Percentiles rank a stretch among this genome's conserved stretches.
These are phyloP conservation scores for Clonostachys rhizophaga DNA, from an alignment of 2,329 filamentous ascomycete genomes.

Conservation along the genomic window DNA sequence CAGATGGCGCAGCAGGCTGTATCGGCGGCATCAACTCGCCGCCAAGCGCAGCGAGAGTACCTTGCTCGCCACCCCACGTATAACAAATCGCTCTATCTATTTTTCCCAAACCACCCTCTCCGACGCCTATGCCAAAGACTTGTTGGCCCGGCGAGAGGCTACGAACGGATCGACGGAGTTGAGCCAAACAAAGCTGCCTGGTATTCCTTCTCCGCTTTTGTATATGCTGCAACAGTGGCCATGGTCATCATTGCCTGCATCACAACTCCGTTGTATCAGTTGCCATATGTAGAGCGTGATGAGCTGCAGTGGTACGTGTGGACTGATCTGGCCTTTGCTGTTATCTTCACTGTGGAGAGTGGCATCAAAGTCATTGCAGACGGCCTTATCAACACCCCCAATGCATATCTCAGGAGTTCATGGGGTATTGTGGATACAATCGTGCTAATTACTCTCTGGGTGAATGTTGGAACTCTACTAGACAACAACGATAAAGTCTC, in stretches of 20 bases:
- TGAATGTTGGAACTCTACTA: conserved; percentile 83
- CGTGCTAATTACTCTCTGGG: conserved; percentile 90
- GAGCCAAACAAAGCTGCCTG: conserved; percentile 85
- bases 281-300: conserved; percentile 69
- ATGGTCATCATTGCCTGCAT: conserved; percentile 98
- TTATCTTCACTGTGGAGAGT: conserved; percentile 82
- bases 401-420: conserved; percentile 92
- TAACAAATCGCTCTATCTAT: conserved; percentile 88
- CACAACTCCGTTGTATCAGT: conserved; percentile 91
- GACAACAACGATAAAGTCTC: conserved; percentile 80
- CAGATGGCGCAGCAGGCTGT: conserved; percentile 90
- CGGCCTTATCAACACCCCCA: conserved; percentile 93
- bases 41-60: conserved; percentile 87
- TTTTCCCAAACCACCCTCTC: conserved; percentile 72
- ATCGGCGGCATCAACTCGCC: conserved; percentile 74
- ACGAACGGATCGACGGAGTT: conserved; percentile 82
- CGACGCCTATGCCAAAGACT: conserved; percentile 81
- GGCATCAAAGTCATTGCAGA: conserved; percentile 91
- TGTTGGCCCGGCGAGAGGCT: conserved; percentile 85
- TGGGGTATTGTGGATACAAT: conserved; percentile 96
- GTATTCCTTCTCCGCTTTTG: conserved; percentile 90
- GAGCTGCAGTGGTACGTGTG: conserved; percentile 89
- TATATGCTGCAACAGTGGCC: conserved; percentile 89
- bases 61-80: conserved; percentile 82
- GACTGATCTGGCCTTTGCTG: conserved; percentile 84